Evolutionary conservation across 225 moss, liverwort and hornwort species (phyloP), one percentile per base, ranked within the genome.

Genomic region (Sphagnum tenellum): DNA sequence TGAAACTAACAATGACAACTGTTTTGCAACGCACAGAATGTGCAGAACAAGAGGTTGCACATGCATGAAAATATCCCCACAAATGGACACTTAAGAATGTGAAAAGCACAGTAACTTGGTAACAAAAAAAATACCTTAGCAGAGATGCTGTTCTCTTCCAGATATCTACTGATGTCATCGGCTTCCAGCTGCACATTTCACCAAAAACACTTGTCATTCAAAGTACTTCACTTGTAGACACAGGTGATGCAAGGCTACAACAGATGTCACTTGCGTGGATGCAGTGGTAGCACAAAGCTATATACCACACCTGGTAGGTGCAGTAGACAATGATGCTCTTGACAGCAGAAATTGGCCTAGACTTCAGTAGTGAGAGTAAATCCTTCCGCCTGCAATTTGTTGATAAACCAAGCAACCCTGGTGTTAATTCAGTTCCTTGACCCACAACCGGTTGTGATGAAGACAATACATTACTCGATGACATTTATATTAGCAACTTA

Each of bases 241-340:
- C 29, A 29, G 29, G 29, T 29, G 29, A 29, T 29, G 29, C 29
- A 29, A 0, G 29, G 29, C 1, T 29, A 29, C 29, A 29, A 29
- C 29, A 29, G 29, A 29, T 29, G 1, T 29, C 29, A 29, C 29
- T 29, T 29, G 29, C 29, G 1, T 29, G 29, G 29, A 29, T 29
- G 29, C 29, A 29, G 29, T 29, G 29, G 29, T 29, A 29, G 29
- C 29, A 29, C 29, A 29, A 29, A 29, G 29, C 29, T 29, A 9
- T 9, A 6, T 48, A 51, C 5, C 45, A 53, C 74, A 89, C 91
- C 91, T 95, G 94, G 66, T 89, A 95, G 53, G 89, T 89, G 59
- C 94, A 95, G 68, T 95, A 95, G 74, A 92, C 77, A 59, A 95
- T 91, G 29, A 95, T 81, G 59, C 94, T 95, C 71, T 77, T 79